Evolutionary conservation across 2,329 filamentous ascomycete species (phyloP).

Genomic region (Zasmidium angulare): DNA sequence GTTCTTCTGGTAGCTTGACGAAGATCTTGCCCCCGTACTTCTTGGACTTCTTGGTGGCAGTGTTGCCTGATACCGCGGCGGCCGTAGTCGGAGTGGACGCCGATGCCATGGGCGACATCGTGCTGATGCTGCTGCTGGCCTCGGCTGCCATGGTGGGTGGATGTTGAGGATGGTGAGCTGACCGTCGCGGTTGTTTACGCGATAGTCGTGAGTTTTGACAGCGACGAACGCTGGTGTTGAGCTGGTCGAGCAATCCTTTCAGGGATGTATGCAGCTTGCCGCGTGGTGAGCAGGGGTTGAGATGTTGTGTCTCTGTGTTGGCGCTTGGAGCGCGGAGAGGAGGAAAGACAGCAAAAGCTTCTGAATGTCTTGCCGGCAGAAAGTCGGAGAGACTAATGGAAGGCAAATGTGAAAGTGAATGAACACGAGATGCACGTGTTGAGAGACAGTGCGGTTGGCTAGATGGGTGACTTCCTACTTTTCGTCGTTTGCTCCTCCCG

Average conservation of each 20-base stretch:
- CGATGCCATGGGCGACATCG: background rate
- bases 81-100: background rate
- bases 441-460: background rate
- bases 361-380: background rate
- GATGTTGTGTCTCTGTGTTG: background rate
- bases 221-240: background rate
- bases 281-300: background rate
- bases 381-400: background rate
- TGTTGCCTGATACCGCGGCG: background rate
- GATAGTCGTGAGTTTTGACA: background rate
- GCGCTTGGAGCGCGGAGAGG: background rate
- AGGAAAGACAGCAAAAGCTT: background rate
- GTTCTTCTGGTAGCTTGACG: constrained; percentile 30
- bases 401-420: background rate
- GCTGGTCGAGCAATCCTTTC: background rate
- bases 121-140: background rate
- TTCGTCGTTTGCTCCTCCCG: background rate
- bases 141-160: background rate
- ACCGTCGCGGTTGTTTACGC: background rate
- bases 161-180: background rate
- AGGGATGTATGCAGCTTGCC: background rate
- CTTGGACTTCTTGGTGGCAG: background rate
- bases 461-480: background rate
- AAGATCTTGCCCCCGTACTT: constrained; percentile 3
- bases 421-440: background rate